Percentiles rank a stretch among this genome's conserved stretches.
Evolutionary conservation across 1,139 yeast genomes (phyloP).

Genomic region (Sugiyamaella paludigena): DNA sequence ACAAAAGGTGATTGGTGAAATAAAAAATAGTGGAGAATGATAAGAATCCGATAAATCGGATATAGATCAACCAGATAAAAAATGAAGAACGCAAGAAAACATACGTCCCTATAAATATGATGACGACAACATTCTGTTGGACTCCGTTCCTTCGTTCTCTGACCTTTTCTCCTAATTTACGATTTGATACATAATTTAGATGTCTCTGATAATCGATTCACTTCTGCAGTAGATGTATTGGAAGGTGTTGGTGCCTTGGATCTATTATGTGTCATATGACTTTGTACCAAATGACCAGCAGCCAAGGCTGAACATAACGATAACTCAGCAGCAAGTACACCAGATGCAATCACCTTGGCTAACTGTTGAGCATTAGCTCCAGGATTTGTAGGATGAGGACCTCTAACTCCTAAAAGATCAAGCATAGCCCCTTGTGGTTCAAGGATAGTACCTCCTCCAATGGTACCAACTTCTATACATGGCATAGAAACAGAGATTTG

Average conservation of each 20-base stretch:
- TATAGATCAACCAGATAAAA: no score
- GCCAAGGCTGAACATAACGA: conserved; percentile 94
- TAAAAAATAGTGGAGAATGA: no score
- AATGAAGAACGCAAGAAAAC: no score
- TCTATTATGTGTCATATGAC: conserved; percentile 90
- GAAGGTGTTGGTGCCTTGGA: conserved; percentile 51
- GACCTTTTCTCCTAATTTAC: conserved; percentile 12
- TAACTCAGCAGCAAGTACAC: conserved; percentile 94
- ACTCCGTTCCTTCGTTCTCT: not conserved
- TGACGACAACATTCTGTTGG: not conserved
- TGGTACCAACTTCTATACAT: conserved; percentile 96
- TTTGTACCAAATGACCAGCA: conserved; percentile 96
- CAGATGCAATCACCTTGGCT: conserved; percentile 92
- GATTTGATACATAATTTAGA: conserved; percentile 64
- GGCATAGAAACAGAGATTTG: conserved; percentile 97
- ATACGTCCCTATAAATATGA: no score
- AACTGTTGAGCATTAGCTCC: conserved; percentile 94
- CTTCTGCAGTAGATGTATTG: conserved; percentile 40
- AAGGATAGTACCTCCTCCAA: conserved; percentile 97
- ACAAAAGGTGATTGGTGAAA: not conserved
- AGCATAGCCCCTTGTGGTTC: conserved; percentile 98
- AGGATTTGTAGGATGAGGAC: conserved; percentile 91
- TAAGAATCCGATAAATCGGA: no score
- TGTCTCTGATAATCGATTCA: conserved; percentile 63
- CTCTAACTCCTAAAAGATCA: conserved; percentile 89